Evolutionary conservation across 768 basidiomycete species (phyloP).

Genomic region (Macrolepiota dolichaula): DNA sequence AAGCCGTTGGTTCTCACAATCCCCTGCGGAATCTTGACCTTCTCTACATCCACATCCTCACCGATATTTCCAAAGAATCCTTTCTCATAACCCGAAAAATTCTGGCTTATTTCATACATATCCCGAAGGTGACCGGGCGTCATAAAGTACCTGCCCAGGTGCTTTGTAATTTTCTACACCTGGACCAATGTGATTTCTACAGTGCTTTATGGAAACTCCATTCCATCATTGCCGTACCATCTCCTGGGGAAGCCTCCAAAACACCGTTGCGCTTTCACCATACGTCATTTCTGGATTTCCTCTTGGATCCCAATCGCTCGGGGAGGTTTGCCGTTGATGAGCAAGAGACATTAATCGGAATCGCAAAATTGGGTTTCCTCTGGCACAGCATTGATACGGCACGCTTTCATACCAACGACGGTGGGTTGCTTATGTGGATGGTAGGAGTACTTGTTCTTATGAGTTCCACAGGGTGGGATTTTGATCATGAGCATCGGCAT

Average conservation of each 20-base stretch:
- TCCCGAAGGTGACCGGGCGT: neutral
- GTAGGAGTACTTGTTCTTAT: neutral
- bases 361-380: neutral
- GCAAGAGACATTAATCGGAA: neutral
- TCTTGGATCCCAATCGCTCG: neutral
- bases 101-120: neutral
- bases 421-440: neutral
- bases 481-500: neutral
- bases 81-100: neutral
- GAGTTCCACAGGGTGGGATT: neutral
- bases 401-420: neutral
- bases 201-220: neutral
- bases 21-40: conserved; percentile 1
- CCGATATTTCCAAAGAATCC: no score
- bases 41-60: neutral
- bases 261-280: neutral
- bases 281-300: neutral
- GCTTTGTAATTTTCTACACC: neutral
- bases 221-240: neutral
- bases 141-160: neutral
- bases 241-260: neutral
- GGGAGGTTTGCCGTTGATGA: neutral
- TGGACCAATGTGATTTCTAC: neutral
- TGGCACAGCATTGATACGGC: neutral
- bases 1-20: neutral